A percentile compares a stretch with the other conserved stretches of the same genome.
Evolutionary conservation across 2,329 filamentous ascomycete genomes (phyloP).

Genomic region (Xylariales sp.): DNA sequence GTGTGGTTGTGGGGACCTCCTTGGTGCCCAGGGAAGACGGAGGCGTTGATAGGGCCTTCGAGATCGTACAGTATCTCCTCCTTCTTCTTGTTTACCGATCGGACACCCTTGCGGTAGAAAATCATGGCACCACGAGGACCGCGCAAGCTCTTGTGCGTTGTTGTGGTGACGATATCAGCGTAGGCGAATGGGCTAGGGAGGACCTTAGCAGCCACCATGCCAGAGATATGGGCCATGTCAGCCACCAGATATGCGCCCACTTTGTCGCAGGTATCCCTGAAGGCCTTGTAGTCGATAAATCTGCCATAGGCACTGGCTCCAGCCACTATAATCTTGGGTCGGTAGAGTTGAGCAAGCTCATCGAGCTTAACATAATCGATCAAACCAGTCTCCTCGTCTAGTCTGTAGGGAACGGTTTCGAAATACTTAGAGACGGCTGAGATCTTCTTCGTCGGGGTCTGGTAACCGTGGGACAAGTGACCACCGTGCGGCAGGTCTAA

Average conservation of each 20-base stretch:
- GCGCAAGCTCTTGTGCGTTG: conserved; percentile 94
- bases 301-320: conserved; percentile 95
- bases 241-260: conserved; percentile 87
- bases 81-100: conserved; percentile 81
- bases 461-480: conserved; percentile 94
- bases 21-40: conserved; percentile 97
- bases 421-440: conserved; percentile 99
- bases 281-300: conserved; percentile 89
- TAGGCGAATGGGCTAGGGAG: conserved; percentile 84
- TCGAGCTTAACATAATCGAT: conserved; percentile 95
- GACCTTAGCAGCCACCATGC: conserved; percentile 86
- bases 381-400: conserved; percentile 83
- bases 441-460: conserved; percentile 90
- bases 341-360: conserved; percentile 80
- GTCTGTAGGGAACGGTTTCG: conserved; percentile 91
- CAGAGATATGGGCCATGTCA: conserved; percentile 97
- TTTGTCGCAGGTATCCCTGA: conserved; percentile 88
- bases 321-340: conserved; percentile 92
- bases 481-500: conserved; percentile 95
- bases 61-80: conserved; percentile 85
- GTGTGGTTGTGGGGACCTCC: conserved; percentile 99
- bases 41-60: conserved; percentile 88
- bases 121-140: conserved; percentile 96
- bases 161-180: conserved; percentile 95
- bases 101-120: conserved; percentile 92